Evolutionary conservation across 2,329 filamentous ascomycete genomes (phyloP), one percentile per base, ranked within the genome.

Genomic region (Sporothrix inflata): DNA sequence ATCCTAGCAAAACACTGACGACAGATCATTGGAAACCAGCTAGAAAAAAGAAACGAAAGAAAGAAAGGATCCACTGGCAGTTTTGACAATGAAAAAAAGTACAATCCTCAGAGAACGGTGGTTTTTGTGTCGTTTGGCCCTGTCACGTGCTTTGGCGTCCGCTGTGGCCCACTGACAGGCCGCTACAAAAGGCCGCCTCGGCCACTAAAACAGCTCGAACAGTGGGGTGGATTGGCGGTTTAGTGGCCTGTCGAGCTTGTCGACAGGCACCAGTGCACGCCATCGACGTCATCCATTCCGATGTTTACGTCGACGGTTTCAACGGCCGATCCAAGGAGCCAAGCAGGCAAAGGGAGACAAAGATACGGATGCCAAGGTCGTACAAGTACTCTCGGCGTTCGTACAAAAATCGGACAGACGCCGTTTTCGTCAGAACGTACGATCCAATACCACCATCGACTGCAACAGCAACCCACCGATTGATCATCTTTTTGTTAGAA

Each of bases 221-320:
- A 61, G 57, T 55, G 51, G 38, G 14, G 60, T 19, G 12, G 38
- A 11, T 27, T 21, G 60, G 24, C 38, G 40, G 16, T 45, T 45
- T 27, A 45, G 60, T 45, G 60, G 60, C n/a, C 34, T 45, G 60
- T 19, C 12, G 4, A 30, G 34, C 14, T 8, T n/a, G n/a, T 45
- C n/a, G 14, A 24, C 19, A 27, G 53, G 27, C 24, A 24, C 14
- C 30, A 57, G 4, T 34, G 12, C 34, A 63, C 34, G 63, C 63
- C 63, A 67, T 51, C 24, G 63, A 67, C 42, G 63, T 67, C 63
- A 67, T 65, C n/a, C 60, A 65, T 65, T 45, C 60, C n/a, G 12
- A 45, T 65, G 60, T 63, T 42, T 66, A 66, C 63, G 40, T 66
- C 24, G 42, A 61, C 30, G 30, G 24, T 49, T 66, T 11, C 21